These are phyloP conservation scores for Cryptosporidium xiaoi DNA, from an alignment of 169 alveolate species.

Conservation along the genomic window DNA sequence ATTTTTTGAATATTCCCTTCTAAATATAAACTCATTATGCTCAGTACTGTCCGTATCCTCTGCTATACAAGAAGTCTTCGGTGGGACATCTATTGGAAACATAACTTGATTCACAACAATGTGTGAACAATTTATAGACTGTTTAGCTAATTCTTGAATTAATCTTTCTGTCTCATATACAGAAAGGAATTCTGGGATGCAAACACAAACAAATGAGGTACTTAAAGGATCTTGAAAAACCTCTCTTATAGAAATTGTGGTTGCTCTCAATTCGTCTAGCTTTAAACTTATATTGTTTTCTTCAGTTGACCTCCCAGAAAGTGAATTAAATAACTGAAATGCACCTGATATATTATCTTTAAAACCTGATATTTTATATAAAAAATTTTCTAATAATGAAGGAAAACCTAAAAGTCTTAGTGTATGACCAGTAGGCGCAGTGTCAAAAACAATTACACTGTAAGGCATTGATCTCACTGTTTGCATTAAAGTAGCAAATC, in stretches of 20 bases:
- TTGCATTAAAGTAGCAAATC: conserved; percentile 96
- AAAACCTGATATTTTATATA: conserved; percentile 88
- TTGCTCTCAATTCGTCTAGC: conserved; percentile 77
- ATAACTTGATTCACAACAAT: conserved; percentile 97
- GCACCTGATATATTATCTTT: conserved; percentile 85
- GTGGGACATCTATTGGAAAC: conserved; percentile 86
- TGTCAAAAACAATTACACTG: conserved; percentile 95
- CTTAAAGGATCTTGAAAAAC: conserved; percentile 79
- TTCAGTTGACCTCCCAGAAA: conserved; percentile 71
- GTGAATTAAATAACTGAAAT: conserved; percentile 78
- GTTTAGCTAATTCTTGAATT: conserved; percentile 94
- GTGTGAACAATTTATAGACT: conserved; percentile 94
- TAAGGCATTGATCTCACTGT: conserved; percentile 93
- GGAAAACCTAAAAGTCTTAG: conserved; percentile 96
- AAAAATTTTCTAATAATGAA: conserved; percentile 92
- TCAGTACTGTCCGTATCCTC: conserved; percentile 28
- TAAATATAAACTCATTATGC: neutral
- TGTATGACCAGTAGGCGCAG: conserved; percentile 99
- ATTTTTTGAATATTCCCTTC: conserved; percentile 1
- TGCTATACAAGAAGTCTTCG: neutral
- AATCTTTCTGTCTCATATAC: conserved; percentile 98
- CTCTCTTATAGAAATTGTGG: conserved; percentile 77
- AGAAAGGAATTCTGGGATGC: conserved; percentile 98
- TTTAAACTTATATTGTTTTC: conserved; percentile 78
- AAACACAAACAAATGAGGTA: conserved; percentile 98